Evolutionary conservation across 2,329 filamentous ascomycete species (phyloP), one percentile per base, ranked within the genome.

Genomic region (Xylaria sp.): DNA sequence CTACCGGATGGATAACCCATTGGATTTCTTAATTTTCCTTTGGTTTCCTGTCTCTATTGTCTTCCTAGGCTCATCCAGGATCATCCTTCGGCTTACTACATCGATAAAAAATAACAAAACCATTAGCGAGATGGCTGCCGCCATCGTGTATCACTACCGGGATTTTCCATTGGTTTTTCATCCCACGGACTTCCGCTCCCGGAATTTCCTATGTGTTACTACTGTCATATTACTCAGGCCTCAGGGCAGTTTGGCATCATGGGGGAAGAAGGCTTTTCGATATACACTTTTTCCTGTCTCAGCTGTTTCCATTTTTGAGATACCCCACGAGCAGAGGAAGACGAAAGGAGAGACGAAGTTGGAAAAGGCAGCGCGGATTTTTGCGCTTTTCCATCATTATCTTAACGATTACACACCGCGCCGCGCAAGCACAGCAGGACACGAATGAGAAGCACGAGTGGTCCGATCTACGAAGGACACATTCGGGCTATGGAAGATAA

Each of bases 181-280:
- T 70, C 63, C 51, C 59, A 67, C 59, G 68, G 65, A 72, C 65
- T 63, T 73, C 70, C 72, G 67, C 67, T 57, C 65, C 59, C 49
- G 71, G 73, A 73, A 69, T 74, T 74, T 76, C 68, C 68, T 73
- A 74, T 73, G 72, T 74, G 64, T 70, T 73, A 74, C 65, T 72
- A 72, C 63, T 76, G 73, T 77, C 73, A 74, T 76, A 77, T 74
- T 77, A 77, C 72, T 75, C 63, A 59, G 57, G 76, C 74, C 76
- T 72, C 76, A 72, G 73, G 76, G 76, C 76, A 75, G 71, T 71
- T 70, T 73, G 71, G 74, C 74, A 76, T 74, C 63, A 49, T 64
- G 71, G 67, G 69, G 63, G 71, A 68, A 73, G 63, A 76, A 71
- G 71, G 71, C 70, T 73, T 71, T 71, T 61, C 56, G 51, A 60